phyloP scores from a whole-genome alignment of 495 filamentous ascomycete genomes.

The Trichoderma gamsii region DNA sequence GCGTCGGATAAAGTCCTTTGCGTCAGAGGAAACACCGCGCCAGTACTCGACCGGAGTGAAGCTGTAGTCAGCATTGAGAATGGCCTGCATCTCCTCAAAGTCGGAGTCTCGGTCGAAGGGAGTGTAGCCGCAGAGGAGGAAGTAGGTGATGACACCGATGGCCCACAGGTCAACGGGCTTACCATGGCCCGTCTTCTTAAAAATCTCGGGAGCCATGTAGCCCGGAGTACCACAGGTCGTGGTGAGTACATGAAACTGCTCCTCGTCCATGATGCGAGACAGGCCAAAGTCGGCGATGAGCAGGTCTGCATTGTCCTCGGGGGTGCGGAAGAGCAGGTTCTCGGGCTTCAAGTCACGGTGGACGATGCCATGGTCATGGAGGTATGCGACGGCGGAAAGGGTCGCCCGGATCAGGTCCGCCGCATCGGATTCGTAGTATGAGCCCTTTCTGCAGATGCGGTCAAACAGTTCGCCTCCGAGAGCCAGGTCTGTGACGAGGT shows the following conservation, averaged over 20 bases:
- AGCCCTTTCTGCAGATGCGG: constrained; percentile 95
- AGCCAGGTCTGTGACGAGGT: constrained; percentile 94
- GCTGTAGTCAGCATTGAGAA: constrained; percentile 89
- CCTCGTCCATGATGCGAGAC: constrained; percentile 95
- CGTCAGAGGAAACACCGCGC: constrained; percentile 79
- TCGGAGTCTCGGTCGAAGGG: constrained; percentile 97
- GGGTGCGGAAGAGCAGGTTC: constrained; percentile 72
- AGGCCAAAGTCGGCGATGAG: constrained; percentile 96
- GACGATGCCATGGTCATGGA: constrained; percentile 97
- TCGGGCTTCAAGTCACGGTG: constrained; percentile 78
- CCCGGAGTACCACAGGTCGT: constrained; percentile 97
- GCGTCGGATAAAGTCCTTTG: constrained; percentile 76
- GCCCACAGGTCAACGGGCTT: constrained; percentile 95
- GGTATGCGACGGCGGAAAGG: constrained; percentile 92
- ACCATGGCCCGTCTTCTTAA: constrained; percentile 82
- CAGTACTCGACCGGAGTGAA: constrained; percentile 97
- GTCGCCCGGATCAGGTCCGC: constrained; percentile 92
- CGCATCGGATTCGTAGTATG: constrained; percentile 95
- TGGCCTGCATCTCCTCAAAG: constrained; percentile 98
- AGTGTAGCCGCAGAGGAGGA: constrained; percentile 95
- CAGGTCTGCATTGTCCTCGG: constrained; percentile 79
- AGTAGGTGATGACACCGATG: constrained; percentile 94
- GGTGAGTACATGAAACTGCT: constrained; percentile 95
- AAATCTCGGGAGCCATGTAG: constrained; percentile 95
- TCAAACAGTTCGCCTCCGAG: constrained; percentile 96